Evolutionary conservation across 1,284 basidiomycete genomes (phyloP).

Genomic region (Neolentinus lepideus): DNA sequence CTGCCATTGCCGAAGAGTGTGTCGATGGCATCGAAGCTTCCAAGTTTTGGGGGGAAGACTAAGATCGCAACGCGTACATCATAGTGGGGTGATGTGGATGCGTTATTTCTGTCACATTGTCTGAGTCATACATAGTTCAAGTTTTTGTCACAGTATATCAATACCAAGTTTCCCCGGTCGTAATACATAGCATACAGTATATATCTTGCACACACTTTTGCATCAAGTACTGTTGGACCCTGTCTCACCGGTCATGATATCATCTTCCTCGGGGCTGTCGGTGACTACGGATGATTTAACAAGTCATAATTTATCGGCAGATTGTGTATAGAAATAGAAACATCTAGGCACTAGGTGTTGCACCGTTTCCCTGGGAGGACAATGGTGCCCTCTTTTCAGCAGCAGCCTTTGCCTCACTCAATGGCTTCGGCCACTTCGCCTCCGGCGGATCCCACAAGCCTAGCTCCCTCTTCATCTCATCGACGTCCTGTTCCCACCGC

Average conservation of each 20-base stretch:
- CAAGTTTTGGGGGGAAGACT: not conserved
- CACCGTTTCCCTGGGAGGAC: not conserved
- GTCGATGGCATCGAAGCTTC: not conserved
- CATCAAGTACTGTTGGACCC: too few species aligned
- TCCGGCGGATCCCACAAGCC: conserved; percentile 78
- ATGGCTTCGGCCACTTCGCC: conserved; percentile 54
- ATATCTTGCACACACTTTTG: too few species aligned
- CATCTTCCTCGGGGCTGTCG: too few species aligned
- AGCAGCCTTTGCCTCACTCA: conserved; percentile 46
- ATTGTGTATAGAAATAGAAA: too few species aligned
- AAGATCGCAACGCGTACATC: not conserved
- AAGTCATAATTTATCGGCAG: too few species aligned
- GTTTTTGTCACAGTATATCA: too few species aligned
- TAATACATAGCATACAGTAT: too few species aligned
- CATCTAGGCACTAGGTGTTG: not conserved
- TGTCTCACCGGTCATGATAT: too few species aligned
- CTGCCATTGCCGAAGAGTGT: not conserved
- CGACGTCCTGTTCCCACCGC: conserved; percentile 81
- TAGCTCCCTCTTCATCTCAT: conserved; percentile 74
- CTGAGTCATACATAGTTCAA: too few species aligned
- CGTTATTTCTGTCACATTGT: not conserved
- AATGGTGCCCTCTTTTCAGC: conserved; percentile 17
- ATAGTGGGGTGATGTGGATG: not conserved
- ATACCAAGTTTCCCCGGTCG: too few species aligned
- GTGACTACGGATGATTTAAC: too few species aligned